A percentile compares a stretch with the other conserved stretches of the same genome.
These are phyloP conservation scores for Botrytis aclada DNA, from an alignment of 2,329 filamentous ascomycete species.

Conservation along the genomic window DNA sequence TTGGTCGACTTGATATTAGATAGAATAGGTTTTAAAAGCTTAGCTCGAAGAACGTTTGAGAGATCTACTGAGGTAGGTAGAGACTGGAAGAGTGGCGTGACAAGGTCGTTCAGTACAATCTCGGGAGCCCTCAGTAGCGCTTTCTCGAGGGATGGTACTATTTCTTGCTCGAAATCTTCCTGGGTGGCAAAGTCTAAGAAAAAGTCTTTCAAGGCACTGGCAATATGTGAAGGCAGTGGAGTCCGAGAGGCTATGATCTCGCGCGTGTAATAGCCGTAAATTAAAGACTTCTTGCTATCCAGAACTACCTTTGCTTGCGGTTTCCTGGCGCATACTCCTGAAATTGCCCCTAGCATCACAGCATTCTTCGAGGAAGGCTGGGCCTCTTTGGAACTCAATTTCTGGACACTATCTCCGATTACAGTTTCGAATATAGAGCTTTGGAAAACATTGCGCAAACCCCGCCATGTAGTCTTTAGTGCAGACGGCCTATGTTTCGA, in stretches of 20 bases:
- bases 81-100: slow-evolving; percentile 69
- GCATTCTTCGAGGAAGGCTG: slow-evolving; percentile 68
- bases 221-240: slow-evolving; percentile 67
- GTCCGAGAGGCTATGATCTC: slow-evolving; percentile 80
- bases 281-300: slow-evolving; percentile 63
- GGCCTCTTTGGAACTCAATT: slow-evolving; percentile 65
- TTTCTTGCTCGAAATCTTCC: slow-evolving; percentile 70
- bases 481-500: slow-evolving; percentile 68
- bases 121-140: slow-evolving; percentile 85
- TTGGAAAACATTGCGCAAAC: slow-evolving; percentile 70
- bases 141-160: slow-evolving; percentile 84
- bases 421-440: slow-evolving; percentile 41
- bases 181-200: slow-evolving; percentile 70
- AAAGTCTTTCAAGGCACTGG: slow-evolving; percentile 74
- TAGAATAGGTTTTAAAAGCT: slow-evolving; percentile 82
- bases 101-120: slow-evolving; percentile 75
- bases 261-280: slow-evolving; percentile 79
- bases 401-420: slow-evolving; percentile 55
- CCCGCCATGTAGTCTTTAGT: slow-evolving; percentile 73
- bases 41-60: slow-evolving; percentile 66
- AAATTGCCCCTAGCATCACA: slow-evolving; percentile 77
- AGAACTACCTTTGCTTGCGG: slow-evolving; percentile 60
- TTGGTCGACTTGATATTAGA: slow-evolving; percentile 92
- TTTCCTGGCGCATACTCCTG: slow-evolving; percentile 78
- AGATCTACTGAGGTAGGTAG: slow-evolving; percentile 72